Evolutionary conservation across 2,329 filamentous ascomycete species (phyloP).

Genomic region (Botrytis byssoidea): DNA sequence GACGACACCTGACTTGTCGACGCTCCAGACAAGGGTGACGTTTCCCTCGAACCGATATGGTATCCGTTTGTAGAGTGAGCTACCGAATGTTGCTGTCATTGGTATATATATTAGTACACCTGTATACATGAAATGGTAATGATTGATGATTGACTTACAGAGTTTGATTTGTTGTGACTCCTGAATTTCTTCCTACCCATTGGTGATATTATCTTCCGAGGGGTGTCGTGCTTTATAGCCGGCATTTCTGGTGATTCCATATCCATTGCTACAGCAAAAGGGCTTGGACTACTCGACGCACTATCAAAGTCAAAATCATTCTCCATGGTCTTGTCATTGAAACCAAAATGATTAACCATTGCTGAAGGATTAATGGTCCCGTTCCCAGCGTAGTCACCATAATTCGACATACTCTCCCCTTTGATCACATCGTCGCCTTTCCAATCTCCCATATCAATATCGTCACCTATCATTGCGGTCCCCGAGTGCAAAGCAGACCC

Average conservation of each 20-base stretch:
- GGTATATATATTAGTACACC: constrained; percentile 34
- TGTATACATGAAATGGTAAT: not conserved
- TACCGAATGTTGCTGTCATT: constrained; percentile 50
- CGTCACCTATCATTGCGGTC: constrained; percentile 48
- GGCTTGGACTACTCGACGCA: constrained; percentile 56
- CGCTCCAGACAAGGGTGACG: constrained; percentile 54
- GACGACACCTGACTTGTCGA: constrained; percentile 54
- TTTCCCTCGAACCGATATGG: constrained; percentile 50
- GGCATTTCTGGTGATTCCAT: constrained; percentile 47
- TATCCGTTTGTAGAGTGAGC: constrained; percentile 52
- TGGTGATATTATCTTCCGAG: constrained; percentile 32
- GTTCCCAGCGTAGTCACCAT: constrained; percentile 43
- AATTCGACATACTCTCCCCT: constrained; percentile 43
- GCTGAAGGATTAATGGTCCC: constrained; percentile 42
- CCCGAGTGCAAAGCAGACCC: constrained; percentile 44
- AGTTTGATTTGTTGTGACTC: constrained; percentile 44
- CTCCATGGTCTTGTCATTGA: constrained; percentile 49
- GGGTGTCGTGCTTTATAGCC: constrained; percentile 42
- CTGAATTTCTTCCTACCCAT: constrained; percentile 32
- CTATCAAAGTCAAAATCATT: constrained; percentile 58
- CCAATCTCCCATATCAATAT: constrained; percentile 47
- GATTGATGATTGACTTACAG: constrained; percentile 40
- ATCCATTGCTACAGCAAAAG: constrained; percentile 34
- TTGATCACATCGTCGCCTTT: constrained; percentile 41
- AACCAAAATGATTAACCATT: constrained; percentile 40